phyloP scores from a whole-genome alignment of 345 rosid genomes.

The Eucalyptus polyanthemos region DNA sequence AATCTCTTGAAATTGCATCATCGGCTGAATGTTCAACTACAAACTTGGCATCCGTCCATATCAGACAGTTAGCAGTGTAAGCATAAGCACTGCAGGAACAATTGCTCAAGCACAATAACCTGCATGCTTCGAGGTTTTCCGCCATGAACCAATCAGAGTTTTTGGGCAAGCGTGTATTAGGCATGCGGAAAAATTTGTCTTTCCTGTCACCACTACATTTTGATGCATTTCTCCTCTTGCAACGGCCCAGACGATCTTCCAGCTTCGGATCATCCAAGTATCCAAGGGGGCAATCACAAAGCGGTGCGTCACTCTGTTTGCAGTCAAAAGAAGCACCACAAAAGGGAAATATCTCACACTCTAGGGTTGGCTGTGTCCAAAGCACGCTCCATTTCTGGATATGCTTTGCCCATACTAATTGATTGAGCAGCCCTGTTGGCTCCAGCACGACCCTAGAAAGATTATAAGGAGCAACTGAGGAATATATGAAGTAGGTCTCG shows the following conservation, averaged over 20 bases:
- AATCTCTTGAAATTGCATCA: background rate
- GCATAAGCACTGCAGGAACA: too few species aligned
- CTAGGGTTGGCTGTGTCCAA: constrained; percentile 5
- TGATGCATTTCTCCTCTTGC: background rate
- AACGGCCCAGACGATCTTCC: background rate
- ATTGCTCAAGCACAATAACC: too few species aligned
- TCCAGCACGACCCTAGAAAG: background rate
- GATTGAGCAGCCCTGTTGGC: background rate
- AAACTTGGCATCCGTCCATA: background rate
- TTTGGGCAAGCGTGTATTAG: too few species aligned
- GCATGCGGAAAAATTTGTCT: too few species aligned
- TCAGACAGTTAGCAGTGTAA: background rate
- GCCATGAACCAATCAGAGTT: too few species aligned
- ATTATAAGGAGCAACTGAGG: background rate
- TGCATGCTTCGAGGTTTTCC: too few species aligned
- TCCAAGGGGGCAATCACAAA: background rate
- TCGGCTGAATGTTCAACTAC: background rate
- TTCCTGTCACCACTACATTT: background rate
- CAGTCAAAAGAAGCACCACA: constrained; percentile 18
- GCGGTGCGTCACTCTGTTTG: background rate
- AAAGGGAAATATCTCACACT: background rate
- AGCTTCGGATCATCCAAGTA: background rate
- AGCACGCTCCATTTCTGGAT: background rate
- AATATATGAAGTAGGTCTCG: background rate
- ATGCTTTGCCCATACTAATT: background rate